These are phyloP conservation scores for Angophora floribunda DNA, from an alignment of 345 rosid genomes.

Conservation along the genomic window DNA sequence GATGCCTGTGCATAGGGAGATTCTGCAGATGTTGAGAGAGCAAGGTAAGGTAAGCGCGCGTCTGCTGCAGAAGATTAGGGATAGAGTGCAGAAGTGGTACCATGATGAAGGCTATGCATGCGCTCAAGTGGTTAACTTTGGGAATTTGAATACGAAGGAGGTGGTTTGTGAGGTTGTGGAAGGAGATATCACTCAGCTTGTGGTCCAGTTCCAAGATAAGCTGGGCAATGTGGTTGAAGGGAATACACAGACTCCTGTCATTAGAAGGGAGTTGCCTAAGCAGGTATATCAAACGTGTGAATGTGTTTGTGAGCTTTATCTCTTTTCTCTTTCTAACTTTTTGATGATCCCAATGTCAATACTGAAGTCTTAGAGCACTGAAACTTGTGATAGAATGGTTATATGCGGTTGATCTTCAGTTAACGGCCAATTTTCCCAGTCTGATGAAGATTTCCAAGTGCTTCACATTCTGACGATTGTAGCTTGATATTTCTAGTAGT, in stretches of 20 bases:
- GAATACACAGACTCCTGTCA: constrained; percentile 67
- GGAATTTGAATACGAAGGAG: constrained; percentile 88
- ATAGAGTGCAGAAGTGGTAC: constrained; percentile 94
- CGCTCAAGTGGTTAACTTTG: constrained; percentile 95
- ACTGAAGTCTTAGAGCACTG: neutral
- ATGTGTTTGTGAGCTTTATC: neutral
- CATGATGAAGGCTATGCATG: constrained; percentile 96
- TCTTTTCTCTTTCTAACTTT: neutral
- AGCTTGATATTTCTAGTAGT: neutral
- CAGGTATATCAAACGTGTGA: constrained; percentile 28
- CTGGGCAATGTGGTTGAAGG: constrained; percentile 96
- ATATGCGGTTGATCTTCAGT: neutral
- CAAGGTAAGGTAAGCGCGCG: constrained; percentile 88
- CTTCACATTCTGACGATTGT: neutral
- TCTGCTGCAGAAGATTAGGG: constrained; percentile 87
- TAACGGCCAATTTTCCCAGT: neutral
- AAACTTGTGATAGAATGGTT: neutral
- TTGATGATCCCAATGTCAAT: neutral
- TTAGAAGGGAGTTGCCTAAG: constrained; percentile 77
- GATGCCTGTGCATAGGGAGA: constrained; percentile 38
- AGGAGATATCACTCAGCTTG: constrained; percentile 86
- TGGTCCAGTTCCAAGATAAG: constrained; percentile 85
- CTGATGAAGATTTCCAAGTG: neutral
- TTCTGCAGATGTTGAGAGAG: constrained; percentile 62
- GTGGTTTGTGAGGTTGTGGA: constrained; percentile 99